Evolutionary conservation across 2,329 filamentous ascomycete genomes (phyloP), one percentile per base, ranked within the genome.

Genomic region (Neocatenulostroma microsporum): DNA sequence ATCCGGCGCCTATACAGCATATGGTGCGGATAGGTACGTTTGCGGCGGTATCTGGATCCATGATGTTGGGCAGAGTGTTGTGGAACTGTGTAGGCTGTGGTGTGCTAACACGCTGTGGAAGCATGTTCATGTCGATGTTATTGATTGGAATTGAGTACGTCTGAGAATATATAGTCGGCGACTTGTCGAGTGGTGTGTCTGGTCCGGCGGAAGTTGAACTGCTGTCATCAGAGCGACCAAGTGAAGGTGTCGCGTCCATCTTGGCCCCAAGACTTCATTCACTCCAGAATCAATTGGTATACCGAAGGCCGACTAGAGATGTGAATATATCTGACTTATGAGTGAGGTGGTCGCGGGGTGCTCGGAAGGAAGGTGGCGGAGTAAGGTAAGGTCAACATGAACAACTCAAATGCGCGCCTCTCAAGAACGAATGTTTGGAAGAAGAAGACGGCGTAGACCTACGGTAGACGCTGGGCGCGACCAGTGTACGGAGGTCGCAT

Each of bases 1-100:
- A 85, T 47, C 82, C 82, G 49, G 82, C 82, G 32, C 82, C 82
- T 44, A 85, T 76, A 53, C 79, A 84, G 61, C 81, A 84, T 30
- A 85, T 75, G 52, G 73, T 39, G 14, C 46, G 45, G 26, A 51
- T 43, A 8, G 46, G 43, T 23, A 43, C 37, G 23, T 40, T 43
- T 7, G 39, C 38, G 9, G 45, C 45, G 4, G 45, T 49, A 4
- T 44, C 33, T 4, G 37, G 42, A 25, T 48, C 38, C 24, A 46
- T n/a, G 19, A 48, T 48, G 34, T 48, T 25, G 8, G 47, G 45
- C 4, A 48, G 29, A 4, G 36, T 33, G n/a, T 34, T 32, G 15
- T 35, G 30, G 27, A 31, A 33, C 13, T 20, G 24, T 9, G 36
- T 30, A 9, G 37, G 41, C 30, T 40, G 36, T 7, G 41, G 41